Conservation (phyloP, 2,329 filamentous ascomycete genomes). For the Diaporthe citrichinensis region DNA sequence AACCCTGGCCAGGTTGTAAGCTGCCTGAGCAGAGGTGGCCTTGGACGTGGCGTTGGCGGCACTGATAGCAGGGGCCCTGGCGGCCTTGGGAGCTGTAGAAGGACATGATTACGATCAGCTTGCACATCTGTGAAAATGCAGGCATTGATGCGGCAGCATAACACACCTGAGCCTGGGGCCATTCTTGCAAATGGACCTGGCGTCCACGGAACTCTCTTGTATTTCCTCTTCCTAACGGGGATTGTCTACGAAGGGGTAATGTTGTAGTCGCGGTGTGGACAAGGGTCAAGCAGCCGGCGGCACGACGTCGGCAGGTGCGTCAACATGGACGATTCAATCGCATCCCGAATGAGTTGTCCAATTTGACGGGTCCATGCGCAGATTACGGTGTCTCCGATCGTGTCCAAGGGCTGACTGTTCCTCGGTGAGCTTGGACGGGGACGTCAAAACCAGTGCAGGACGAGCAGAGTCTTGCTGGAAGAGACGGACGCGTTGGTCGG, state of each 20-base stretch:
- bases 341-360: constrained; percentile 39
- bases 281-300: constrained; percentile 35
- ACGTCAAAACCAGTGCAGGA: constrained; percentile 16
- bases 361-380: constrained; percentile 29
- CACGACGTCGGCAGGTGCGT: constrained; percentile 39
- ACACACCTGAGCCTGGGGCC: constrained; percentile 41
- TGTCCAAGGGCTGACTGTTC: constrained; percentile 15
- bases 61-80: constrained; percentile 32
- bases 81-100: constrained; percentile 37
- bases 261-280: constrained; percentile 5
- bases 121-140: constrained; percentile 5
- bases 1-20: constrained; percentile 32
- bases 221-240: constrained; percentile 17
- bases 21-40: constrained; percentile 27
- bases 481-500: constrained; percentile 28
- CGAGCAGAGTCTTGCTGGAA: constrained; percentile 26
- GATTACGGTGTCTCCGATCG: constrained; percentile 30
- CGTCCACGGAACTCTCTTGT: constrained; percentile 25
- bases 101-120: constrained; percentile 33
- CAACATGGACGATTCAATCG: constrained; percentile 38
- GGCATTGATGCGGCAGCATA: constrained; percentile 12
- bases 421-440: constrained; percentile 20
- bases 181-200: constrained; percentile 40
- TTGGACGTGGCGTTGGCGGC: constrained; percentile 22
- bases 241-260: constrained; percentile 11